These are phyloP conservation scores for Globisporangium emineosum DNA, from an alignment of 352 stramenopile genomes.

Conservation along the genomic window DNA sequence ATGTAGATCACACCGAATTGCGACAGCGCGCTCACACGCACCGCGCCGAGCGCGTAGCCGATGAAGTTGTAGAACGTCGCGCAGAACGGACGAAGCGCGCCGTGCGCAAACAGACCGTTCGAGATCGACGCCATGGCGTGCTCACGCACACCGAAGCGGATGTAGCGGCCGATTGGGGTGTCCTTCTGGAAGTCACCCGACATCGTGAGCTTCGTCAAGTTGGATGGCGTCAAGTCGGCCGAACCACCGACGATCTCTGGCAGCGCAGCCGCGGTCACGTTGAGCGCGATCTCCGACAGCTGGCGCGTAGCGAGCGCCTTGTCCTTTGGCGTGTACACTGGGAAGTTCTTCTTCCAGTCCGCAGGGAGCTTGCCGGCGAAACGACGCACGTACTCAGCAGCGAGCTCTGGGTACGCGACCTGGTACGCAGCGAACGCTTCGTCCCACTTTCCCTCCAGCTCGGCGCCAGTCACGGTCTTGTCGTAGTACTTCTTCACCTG, in stretches of 20 bases:
- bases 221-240: constrained; percentile 98
- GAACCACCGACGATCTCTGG: constrained; percentile 98
- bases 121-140: constrained; percentile 98
- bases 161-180: constrained; percentile 93
- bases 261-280: constrained; percentile 89
- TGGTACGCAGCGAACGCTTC: constrained; percentile 91
- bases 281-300: constrained; percentile 94
- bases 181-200: constrained; percentile 97
- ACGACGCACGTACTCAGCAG: constrained; percentile 92
- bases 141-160: constrained; percentile 98
- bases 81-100: constrained; percentile 96
- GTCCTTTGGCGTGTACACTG: constrained; percentile 87
- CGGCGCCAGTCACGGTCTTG: constrained; percentile 67
- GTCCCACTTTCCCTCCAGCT: constrained; percentile 89
- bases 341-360: constrained; percentile 91
- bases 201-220: constrained; percentile 95
- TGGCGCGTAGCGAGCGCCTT: constrained; percentile 93
- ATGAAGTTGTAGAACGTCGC: constrained; percentile 99
- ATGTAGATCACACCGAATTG: constrained; percentile 97
- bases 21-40: constrained; percentile 94
- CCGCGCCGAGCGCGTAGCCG: constrained; percentile 95
- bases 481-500: constrained; percentile 94
- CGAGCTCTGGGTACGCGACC: constrained; percentile 88
- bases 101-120: constrained; percentile 98
- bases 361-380: constrained; percentile 91